phyloP scores from a whole-genome alignment of 2,329 filamentous ascomycete species.

The Paramyrothecium sp. region DNA sequence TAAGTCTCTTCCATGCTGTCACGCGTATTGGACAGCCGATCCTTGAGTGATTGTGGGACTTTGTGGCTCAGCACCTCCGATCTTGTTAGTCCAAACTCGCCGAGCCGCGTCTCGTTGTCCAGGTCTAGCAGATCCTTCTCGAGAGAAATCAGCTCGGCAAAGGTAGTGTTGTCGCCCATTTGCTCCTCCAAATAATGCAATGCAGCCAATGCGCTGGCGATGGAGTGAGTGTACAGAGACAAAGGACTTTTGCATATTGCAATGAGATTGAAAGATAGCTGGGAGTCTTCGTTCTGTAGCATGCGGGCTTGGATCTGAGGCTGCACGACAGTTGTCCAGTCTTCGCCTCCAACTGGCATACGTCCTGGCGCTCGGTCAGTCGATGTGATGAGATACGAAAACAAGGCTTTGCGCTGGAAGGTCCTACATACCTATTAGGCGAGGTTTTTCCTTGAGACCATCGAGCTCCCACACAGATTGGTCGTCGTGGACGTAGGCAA shows the following conservation, averaged over 20 bases:
- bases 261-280: constrained; percentile 75
- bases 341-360: constrained; percentile 19
- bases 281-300: constrained; percentile 60
- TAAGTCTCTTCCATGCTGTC: constrained; percentile 23
- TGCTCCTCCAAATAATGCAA: constrained; percentile 35
- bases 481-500: constrained; percentile 79
- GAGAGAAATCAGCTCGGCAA: constrained; percentile 16
- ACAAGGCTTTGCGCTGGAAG: neutral
- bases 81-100: constrained; percentile 25
- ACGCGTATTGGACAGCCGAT: constrained; percentile 8
- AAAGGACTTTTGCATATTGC: constrained; percentile 70
- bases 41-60: constrained; percentile 12
- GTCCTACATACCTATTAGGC: constrained; percentile 25
- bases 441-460: constrained; percentile 72
- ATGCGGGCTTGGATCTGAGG: constrained; percentile 68
- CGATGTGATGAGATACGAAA: neutral
- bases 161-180: constrained; percentile 15
- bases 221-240: constrained; percentile 41
- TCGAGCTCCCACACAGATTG: constrained; percentile 85
- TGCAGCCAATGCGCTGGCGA: constrained; percentile 41
- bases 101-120: constrained; percentile 19
- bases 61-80: constrained; percentile 19
- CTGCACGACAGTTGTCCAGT: constrained; percentile 68
- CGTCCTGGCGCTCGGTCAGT: constrained; percentile 8
- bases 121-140: constrained; percentile 19